Evolutionary conservation across 345 rosid genomes (phyloP).

Genomic region (Bretschneidera sinensis): DNA sequence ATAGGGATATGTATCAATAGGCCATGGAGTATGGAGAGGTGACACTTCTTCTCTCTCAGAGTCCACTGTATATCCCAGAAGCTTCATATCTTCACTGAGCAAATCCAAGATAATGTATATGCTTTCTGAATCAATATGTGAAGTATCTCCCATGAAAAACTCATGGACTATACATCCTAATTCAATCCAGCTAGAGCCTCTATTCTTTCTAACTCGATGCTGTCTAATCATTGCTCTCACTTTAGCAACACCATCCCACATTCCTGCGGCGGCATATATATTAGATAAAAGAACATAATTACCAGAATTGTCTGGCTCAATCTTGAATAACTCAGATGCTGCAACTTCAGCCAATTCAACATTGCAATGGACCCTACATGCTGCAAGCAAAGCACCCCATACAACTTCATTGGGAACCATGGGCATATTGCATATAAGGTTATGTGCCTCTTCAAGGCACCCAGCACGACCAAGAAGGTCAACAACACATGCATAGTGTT

Average conservation of each 20-base stretch:
- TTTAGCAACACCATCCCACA: constrained; percentile 25
- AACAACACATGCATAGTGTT: constrained; percentile 32
- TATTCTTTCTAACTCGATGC: constrained; percentile 27
- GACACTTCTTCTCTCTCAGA: background rate
- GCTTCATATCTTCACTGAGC: constrained; percentile 23
- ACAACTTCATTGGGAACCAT: constrained; percentile 17
- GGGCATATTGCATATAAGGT: constrained; percentile 21
- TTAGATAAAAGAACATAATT: constrained; percentile 28
- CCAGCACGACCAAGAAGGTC: constrained; percentile 35
- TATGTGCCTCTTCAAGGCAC: constrained; percentile 27
- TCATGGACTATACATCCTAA: constrained; percentile 26
- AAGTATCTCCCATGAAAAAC: constrained; percentile 32
- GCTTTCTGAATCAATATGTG: constrained; percentile 31
- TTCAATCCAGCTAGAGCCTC: constrained; percentile 36
- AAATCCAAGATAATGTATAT: constrained; percentile 19
- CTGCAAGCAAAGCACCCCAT: constrained; percentile 35
- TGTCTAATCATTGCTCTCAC: constrained; percentile 28
- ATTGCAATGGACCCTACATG: constrained; percentile 26
- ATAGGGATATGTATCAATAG: background rate
- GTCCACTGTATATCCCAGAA: constrained; percentile 13
- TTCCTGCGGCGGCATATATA: constrained; percentile 27
- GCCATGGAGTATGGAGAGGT: background rate
- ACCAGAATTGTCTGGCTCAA: constrained; percentile 35
- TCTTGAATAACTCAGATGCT: constrained; percentile 28
- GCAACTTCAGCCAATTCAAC: constrained; percentile 27